Evolutionary conservation across 2,329 filamentous ascomycete genomes (phyloP).

Genomic region (Colletotrichum viniferum): DNA sequence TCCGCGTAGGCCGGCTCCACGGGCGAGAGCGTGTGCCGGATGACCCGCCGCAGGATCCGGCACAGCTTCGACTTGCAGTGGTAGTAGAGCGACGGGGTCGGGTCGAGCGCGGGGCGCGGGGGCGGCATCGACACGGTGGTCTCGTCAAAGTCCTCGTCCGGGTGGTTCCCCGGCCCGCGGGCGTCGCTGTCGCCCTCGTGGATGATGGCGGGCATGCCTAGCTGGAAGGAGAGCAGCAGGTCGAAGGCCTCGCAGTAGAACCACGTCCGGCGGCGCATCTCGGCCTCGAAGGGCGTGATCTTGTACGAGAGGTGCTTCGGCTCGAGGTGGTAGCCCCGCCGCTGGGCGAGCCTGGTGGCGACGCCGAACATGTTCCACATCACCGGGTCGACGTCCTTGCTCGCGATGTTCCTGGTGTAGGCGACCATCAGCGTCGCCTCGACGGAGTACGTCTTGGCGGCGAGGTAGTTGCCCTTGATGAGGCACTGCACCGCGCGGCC

Average conservation of each 20-base stretch:
- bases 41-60: conserved; percentile 46
- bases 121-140: conserved; percentile 44
- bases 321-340: conserved; percentile 57
- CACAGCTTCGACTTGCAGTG: conserved; percentile 47
- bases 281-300: conserved; percentile 52
- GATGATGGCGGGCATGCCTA: conserved; percentile 57
- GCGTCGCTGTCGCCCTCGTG: conserved; percentile 52
- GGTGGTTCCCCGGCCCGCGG: conserved; percentile 48
- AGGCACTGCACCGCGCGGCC: conserved; percentile 50
- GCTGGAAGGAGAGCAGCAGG: conserved; percentile 53
- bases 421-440: conserved; percentile 53
- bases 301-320: conserved; percentile 41
- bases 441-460: conserved; percentile 48
- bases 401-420: conserved; percentile 45
- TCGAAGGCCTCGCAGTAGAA: conserved; percentile 52
- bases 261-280: conserved; percentile 56
- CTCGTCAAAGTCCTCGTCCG: conserved; percentile 58
- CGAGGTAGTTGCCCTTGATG: conserved; percentile 50
- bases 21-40: conserved; percentile 44
- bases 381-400: conserved; percentile 44
- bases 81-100: conserved; percentile 47
- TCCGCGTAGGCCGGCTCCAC: conserved; percentile 38
- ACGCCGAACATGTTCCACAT: conserved; percentile 54
- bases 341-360: conserved; percentile 52
- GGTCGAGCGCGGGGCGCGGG: conserved; percentile 45